A percentile compares a stretch with the other conserved stretches of the same genome.
phyloP scores from a whole-genome alignment of 305 asterid genomes.

The Solanum hybrid region DNA sequence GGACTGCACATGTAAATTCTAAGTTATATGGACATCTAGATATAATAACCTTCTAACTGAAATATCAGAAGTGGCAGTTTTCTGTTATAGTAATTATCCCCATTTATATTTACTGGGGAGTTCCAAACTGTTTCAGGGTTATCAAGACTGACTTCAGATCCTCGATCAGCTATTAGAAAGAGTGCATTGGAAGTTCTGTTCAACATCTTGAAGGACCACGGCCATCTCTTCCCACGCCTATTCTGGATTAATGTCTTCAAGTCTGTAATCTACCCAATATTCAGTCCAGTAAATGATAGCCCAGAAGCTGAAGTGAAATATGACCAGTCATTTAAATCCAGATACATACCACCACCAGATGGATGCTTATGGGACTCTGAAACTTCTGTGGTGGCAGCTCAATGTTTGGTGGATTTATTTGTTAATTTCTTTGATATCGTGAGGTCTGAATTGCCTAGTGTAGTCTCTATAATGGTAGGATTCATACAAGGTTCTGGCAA shows the following conservation, averaged over 20 bases:
- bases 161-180: slow-evolving; percentile 87
- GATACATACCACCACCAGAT: slow-evolving; percentile 42
- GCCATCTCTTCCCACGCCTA: slow-evolving; percentile 62
- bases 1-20: background rate
- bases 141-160: slow-evolving; percentile 84
- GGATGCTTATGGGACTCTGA: slow-evolving; percentile 75
- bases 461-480: slow-evolving; percentile 60
- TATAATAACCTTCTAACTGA: background rate
- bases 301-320: slow-evolving; percentile 39
- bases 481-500: slow-evolving; percentile 64
- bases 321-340: slow-evolving; percentile 25
- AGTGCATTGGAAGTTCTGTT: slow-evolving; percentile 92
- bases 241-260: slow-evolving; percentile 71
- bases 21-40: background rate
- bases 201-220: slow-evolving; percentile 90
- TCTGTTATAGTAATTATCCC: background rate
- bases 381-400: slow-evolving; percentile 68
- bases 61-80: background rate
- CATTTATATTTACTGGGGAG: background rate
- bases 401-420: slow-evolving; percentile 65
- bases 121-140: slow-evolving; percentile 50
- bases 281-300: slow-evolving; percentile 42
- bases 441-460: slow-evolving; percentile 63
- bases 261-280: slow-evolving; percentile 69
- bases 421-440: slow-evolving; percentile 56